These are phyloP conservation scores for Pichia inconspicua DNA, from an alignment of 1,139 yeast species.

Conservation along the genomic window DNA sequence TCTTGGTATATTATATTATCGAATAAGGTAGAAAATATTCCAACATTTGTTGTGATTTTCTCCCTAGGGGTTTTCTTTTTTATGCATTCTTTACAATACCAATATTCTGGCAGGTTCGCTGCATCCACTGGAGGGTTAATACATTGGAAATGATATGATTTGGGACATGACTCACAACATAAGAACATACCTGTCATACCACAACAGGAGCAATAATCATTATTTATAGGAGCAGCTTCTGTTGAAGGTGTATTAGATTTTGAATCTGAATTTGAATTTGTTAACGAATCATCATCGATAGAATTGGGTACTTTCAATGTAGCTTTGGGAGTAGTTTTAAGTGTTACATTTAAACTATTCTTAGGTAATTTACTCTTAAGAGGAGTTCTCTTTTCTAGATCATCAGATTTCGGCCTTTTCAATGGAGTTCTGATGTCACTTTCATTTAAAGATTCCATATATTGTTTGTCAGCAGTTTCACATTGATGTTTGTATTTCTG, in stretches of 20 bases:
- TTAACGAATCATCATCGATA: not conserved
- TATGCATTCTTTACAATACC: conserved; percentile 78
- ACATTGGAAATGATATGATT: conserved; percentile 85
- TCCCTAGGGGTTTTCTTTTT: conserved; percentile 26
- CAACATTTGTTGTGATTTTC: conserved; percentile 24
- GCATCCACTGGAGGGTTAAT: conserved; percentile 84
- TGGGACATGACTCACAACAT: conserved; percentile 91
- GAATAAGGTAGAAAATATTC: conserved; percentile 58
- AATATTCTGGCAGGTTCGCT: conserved; percentile 69
- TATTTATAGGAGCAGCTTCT: conserved; percentile 40
- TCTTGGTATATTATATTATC: conserved; percentile 51
- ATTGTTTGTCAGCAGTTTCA: not conserved
- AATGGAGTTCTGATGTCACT: not conserved
- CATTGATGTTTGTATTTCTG: not conserved
- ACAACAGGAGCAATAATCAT: conserved; percentile 84
- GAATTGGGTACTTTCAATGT: not conserved
- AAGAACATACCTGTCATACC: conserved; percentile 82
- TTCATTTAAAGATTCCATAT: not conserved
- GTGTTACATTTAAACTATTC: not conserved
- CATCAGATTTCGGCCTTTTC: conserved; percentile 6
- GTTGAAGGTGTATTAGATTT: not conserved
- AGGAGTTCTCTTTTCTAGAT: conserved; percentile 3
- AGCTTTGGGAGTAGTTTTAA: not conserved
- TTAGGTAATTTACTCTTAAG: not conserved
- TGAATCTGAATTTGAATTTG: not conserved